A percentile compares a stretch with the other conserved stretches of the same genome.
Conservation (phyloP, 1,139 yeast genomes). For the Saccharomyces hybrid region DNA sequence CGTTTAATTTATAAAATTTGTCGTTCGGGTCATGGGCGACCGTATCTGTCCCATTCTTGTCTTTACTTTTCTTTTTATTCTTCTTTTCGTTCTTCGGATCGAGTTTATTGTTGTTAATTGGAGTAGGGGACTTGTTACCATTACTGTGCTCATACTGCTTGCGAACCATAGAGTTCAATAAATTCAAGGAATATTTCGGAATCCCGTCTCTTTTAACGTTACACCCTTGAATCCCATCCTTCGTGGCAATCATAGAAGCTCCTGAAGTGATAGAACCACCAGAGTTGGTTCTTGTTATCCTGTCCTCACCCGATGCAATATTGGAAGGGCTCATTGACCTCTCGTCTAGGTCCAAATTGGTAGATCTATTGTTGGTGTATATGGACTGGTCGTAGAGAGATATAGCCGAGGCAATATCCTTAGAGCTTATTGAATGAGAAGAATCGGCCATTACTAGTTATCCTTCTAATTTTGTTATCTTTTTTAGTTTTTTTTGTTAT, state of each 20-base stretch:
- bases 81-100: not conserved
- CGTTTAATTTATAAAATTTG: not conserved
- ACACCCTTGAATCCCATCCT: conserved; percentile 65
- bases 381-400: conserved; percentile 17
- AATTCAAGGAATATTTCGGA: conserved; percentile 30
- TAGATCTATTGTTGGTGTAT: conserved; percentile 6
- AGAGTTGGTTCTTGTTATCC: conserved; percentile 45
- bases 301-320: conserved; percentile 13
- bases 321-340: conserved; percentile 8
- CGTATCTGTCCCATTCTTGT: not conserved
- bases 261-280: conserved; percentile 45
- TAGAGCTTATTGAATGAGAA: conserved; percentile 16
- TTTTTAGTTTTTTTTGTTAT: not conserved
- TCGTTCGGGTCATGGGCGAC: not conserved
- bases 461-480: not conserved
- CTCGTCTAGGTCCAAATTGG: not conserved
- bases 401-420: conserved; percentile 18
- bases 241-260: conserved; percentile 58
- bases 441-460: conserved; percentile 9
- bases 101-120: not conserved
- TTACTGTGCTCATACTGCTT: conserved; percentile 11
- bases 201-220: conserved; percentile 41
- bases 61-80: not conserved
- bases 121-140: conserved; percentile 7
- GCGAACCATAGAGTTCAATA: conserved; percentile 29